Evolutionary conservation across 2,329 filamentous ascomycete species (phyloP).

Genomic region (Drechslerella coelobrocha): DNA sequence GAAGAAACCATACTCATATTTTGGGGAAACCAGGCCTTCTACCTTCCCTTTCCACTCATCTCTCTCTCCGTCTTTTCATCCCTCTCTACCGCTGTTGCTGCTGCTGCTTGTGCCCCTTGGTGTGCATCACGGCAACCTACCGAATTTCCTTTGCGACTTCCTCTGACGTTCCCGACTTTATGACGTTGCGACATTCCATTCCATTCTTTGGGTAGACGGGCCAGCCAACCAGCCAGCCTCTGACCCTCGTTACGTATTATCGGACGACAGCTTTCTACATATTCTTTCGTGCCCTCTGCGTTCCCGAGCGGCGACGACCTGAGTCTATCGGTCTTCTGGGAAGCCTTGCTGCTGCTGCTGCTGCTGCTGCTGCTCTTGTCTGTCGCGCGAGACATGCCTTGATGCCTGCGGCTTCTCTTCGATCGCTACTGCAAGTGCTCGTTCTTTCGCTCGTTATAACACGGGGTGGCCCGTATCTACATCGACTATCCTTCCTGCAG

Average conservation of each 20-base stretch:
- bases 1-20: slow-evolving; percentile 46
- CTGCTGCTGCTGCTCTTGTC: background rate
- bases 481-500: background rate
- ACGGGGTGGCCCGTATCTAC: background rate
- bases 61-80: slow-evolving; percentile 28
- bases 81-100: too few relatives aligned
- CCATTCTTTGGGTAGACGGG: slow-evolving; percentile 50
- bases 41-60: slow-evolving; percentile 34
- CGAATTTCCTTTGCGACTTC: slow-evolving; percentile 9
- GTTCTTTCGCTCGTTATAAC: slow-evolving; percentile 1
- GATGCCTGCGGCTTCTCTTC: background rate
- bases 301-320: background rate
- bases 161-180: slow-evolving; percentile 38
- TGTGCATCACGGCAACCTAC: slow-evolving; percentile 32
- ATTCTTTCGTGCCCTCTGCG: background rate
- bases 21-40: slow-evolving; percentile 36
- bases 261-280: slow-evolving; percentile 24
- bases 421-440: background rate
- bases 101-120: slow-evolving; percentile 25
- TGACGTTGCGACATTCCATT: slow-evolving; percentile 47
- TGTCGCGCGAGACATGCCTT: slow-evolving; percentile 4
- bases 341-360: too few relatives aligned
- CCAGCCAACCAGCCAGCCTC: slow-evolving; percentile 28
- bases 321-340: background rate
- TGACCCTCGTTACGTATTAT: slow-evolving; percentile 21